phyloP scores from a whole-genome alignment of 176 grass and related monocot species.

The Oryza meyeriana region DNA sequence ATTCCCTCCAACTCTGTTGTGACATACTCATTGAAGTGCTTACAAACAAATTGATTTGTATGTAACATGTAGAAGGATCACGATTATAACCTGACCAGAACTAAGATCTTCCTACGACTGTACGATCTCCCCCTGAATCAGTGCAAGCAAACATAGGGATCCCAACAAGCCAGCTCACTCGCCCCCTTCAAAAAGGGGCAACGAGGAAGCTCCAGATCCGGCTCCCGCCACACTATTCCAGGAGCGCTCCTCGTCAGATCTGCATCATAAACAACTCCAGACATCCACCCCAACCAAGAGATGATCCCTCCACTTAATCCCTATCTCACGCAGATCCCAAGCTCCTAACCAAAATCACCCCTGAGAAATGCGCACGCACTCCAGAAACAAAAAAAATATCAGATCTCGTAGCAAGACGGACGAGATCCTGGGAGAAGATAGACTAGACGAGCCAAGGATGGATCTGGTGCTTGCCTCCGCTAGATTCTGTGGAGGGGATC shows the following conservation, averaged over 20 bases:
- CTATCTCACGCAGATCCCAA: background rate
- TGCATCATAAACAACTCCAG: background rate
- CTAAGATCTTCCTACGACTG: background rate
- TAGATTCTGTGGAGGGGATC: background rate
- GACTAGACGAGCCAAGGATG: no score
- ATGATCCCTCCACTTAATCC: background rate
- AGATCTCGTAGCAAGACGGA: background rate
- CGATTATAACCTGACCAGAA: background rate
- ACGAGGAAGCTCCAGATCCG: constrained; percentile 1
- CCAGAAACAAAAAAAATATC: background rate
- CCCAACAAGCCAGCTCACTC: background rate
- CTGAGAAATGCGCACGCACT: background rate
- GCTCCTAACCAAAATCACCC: no score
- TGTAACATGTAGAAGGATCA: background rate
- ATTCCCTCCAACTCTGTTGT: background rate
- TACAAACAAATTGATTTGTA: background rate
- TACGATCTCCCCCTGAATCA: background rate
- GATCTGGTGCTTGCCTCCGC: background rate
- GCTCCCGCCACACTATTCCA: background rate
- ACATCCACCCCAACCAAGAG: background rate
- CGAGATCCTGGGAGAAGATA: background rate
- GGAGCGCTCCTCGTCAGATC: background rate
- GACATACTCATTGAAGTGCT: background rate
- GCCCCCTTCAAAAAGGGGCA: background rate
- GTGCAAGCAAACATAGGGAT: background rate